phyloP scores from a whole-genome alignment of 2,329 filamentous ascomycete species.

The Colletotrichum sp. region DNA sequence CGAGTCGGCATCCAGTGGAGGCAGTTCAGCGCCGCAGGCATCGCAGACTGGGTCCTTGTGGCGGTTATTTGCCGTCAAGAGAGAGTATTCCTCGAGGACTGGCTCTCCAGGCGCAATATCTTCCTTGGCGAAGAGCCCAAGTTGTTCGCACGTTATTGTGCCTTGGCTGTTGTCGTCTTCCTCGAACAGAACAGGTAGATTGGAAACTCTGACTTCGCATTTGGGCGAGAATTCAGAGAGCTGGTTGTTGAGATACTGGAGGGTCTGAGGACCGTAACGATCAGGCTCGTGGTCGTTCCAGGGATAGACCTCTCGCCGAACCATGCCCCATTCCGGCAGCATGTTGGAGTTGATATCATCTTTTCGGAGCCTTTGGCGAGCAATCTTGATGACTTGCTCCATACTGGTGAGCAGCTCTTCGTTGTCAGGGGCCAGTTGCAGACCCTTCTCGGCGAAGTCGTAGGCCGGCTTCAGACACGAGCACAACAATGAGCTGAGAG shows the following conservation, averaged over 20 bases:
- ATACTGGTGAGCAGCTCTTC: constrained; percentile 59
- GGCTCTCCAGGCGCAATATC: constrained; percentile 79
- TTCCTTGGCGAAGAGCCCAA: constrained; percentile 88
- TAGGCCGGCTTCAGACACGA: constrained; percentile 73
- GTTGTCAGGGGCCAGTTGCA: constrained; percentile 59
- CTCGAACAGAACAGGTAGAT: constrained; percentile 74
- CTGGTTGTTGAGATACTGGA: constrained; percentile 74
- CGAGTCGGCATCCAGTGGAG: constrained; percentile 56
- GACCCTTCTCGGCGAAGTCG: constrained; percentile 68
- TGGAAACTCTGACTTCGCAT: constrained; percentile 77
- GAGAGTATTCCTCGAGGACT: constrained; percentile 81
- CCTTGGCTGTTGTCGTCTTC: constrained; percentile 54
- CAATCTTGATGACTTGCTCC: constrained; percentile 58
- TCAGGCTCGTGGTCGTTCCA: constrained; percentile 74
- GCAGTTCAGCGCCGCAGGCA: constrained; percentile 80
- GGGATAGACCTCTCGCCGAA: constrained; percentile 73
- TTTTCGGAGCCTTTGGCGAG: constrained; percentile 51
- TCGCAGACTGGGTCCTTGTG: constrained; percentile 89
- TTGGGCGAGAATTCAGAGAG: constrained; percentile 76
- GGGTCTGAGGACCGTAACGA: constrained; percentile 70
- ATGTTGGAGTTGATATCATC: constrained; percentile 53
- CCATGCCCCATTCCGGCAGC: constrained; percentile 72
- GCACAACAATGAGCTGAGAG: constrained; percentile 64
- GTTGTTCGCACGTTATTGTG: constrained; percentile 70
- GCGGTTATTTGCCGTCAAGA: constrained; percentile 88